Base-by-base conservation (phyloP, 306 rosid genomes). In the Cercis canadensis region DNA sequence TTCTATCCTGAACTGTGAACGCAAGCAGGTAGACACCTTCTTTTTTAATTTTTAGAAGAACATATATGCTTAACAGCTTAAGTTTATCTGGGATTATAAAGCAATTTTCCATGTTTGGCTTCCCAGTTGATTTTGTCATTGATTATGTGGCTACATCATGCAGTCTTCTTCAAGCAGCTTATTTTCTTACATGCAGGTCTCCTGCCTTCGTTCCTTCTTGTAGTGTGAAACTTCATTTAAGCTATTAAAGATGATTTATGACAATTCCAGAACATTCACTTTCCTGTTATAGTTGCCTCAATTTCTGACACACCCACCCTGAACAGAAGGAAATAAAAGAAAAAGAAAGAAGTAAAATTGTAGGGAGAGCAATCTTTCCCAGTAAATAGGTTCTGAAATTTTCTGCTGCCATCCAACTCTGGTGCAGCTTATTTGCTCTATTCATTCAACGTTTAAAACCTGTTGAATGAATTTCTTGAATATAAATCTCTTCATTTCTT, bases 361-460 rank as follows among this genome's bases (percentile, higher is more conserved):
- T 21, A 21, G 16, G 54, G 5, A 5, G 3, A 29, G 24, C 9
- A 2, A 29, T 64, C 54, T 14, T 63, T 29, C 11, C 43, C n/a
- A 21, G 17, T 33, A 49, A 65, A 47, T 16, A 50, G 43, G 59
- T 66, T 18, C 18, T 36, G 49, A 11, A 50, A 49, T 66, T 19
- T 29, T 45, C 43, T 11, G 8, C 55, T 14, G 29, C 29, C 24
- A 21, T 44, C 19, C 24, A 62, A 44, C 50, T 62, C 10, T 44
- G 33, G n/a, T 63, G 56, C 41, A 46, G 18, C 56, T 45, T 12
- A 47, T 46, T 33, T 65, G 70, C 11, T 32, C 29, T 34, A n/a
- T n/a, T n/a, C n/a, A n/a, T n/a, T n/a, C n/a, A n/a, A n/a, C n/a
- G n/a, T n/a, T n/a, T n/a, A n/a, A n/a, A n/a, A n/a, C n/a, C n/a